Conservation (phyloP, 176 grass and related monocot genomes). For the Otatea glauca region DNA sequence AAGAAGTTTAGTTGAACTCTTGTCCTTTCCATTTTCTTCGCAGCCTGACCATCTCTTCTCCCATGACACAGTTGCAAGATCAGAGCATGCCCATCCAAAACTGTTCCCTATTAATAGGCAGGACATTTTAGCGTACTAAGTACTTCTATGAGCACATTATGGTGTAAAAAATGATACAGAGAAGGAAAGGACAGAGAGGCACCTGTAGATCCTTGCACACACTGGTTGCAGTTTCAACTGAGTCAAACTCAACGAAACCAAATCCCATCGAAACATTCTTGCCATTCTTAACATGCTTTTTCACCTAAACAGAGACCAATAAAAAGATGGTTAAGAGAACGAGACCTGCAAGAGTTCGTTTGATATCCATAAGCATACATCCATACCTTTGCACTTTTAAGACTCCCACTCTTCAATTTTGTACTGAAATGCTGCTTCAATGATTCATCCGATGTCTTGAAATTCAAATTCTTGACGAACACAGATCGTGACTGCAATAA, state of each 20-base stretch:
- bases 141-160: slow-evolving; percentile 19
- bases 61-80: slow-evolving; percentile 91
- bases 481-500: slow-evolving; percentile 85
- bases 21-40: slow-evolving; percentile 77
- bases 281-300: slow-evolving; percentile 87
- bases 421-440: slow-evolving; percentile 82
- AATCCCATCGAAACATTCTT: slow-evolving; percentile 97
- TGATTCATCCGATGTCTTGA: slow-evolving; percentile 82
- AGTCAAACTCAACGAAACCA: slow-evolving; percentile 96
- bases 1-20: slow-evolving; percentile 91
- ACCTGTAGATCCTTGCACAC: slow-evolving; percentile 97
- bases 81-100: slow-evolving; percentile 96
- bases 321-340: slow-evolving; percentile 34
- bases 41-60: slow-evolving; percentile 58
- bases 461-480: slow-evolving; percentile 98
- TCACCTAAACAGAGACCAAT: slow-evolving; percentile 57
- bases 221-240: slow-evolving; percentile 76
- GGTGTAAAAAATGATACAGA: not conserved
- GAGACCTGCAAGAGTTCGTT: slow-evolving; percentile 14
- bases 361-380: slow-evolving; percentile 31
- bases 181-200: not conserved
- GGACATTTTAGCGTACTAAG: slow-evolving; percentile 25
- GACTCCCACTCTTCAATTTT: slow-evolving; percentile 69
- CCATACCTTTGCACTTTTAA: slow-evolving; percentile 88
- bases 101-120: slow-evolving; percentile 60